Base-by-base conservation (phyloP, 2,329 filamentous ascomycete genomes). In the Penicillium sp. region DNA sequence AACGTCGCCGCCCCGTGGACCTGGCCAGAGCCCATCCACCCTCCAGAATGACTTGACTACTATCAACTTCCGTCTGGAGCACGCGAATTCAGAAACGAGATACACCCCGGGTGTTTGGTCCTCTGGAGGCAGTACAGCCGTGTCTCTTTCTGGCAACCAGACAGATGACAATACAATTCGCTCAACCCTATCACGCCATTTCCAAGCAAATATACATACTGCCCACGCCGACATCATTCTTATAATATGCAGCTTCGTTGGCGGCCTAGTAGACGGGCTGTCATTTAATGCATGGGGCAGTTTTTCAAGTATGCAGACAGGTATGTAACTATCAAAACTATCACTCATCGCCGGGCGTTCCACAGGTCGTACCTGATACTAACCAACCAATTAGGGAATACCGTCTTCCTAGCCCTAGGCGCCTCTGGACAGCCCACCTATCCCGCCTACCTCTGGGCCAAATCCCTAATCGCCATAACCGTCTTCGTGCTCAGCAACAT, bases 271-370 rank as follows among this genome's bases (percentile, higher is more conserved):
- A 8, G 71, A 73, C 37, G 68, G 68, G 18, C 50, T 72, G 13
- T 69, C 69, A 2, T 72, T 71, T 55, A 72, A 72, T 49, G 68
- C 69, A 41, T 73, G 70, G 70, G 69, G 65, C 3, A 72, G 67
- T 56, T 73, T 73, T 46, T 62, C 69, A 22, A 70, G 70, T 54
- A 72, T 73, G 70, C 71, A 73, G 53, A 72, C 70, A 46, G 71
- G 71, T 72, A 58, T 13, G 58, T 52, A 18, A 22, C 5, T 4
- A 25, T 22, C 12, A 8, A n/a, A n/a, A n/a, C 12, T 18, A 19
- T 18, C 1, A 1, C n/a, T n/a, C n/a, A n/a, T n/a, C n/a, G n/a
- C n/a, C n/a, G n/a, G n/a, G n/a, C n/a, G n/a, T n/a, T n/a, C n/a
- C n/a, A n/a, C n/a, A n/a, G n/a, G n/a, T n/a, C n/a, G n/a, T n/a